These are phyloP conservation scores for Mychonastes homosphaera DNA, from an alignment of 139 green algal genomes.

Conservation along the genomic window DNA sequence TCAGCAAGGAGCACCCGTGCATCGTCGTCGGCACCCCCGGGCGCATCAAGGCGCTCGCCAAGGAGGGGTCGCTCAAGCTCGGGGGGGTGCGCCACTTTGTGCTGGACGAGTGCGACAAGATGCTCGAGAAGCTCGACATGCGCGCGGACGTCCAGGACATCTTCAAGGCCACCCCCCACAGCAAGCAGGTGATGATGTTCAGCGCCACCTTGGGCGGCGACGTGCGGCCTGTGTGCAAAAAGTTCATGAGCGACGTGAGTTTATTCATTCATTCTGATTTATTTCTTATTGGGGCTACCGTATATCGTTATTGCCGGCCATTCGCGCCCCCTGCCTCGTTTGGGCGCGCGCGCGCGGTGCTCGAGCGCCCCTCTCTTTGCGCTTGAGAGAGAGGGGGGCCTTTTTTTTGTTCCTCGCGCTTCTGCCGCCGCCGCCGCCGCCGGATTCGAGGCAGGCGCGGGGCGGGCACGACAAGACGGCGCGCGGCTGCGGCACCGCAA, in stretches of 20 bases:
- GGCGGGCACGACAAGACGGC: no score
- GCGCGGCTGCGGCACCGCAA: no score
- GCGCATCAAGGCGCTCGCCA: conserved; percentile 86
- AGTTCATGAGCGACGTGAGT: conserved; percentile 89
- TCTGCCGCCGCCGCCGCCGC: no score
- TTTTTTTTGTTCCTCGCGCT: no score
- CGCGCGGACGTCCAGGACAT: conserved; percentile 93
- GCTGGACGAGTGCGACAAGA: conserved; percentile 99
- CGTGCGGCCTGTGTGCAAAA: conserved; percentile 92
- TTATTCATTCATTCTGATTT: no score
- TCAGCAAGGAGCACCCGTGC: conserved; percentile 77
- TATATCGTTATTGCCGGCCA: no score
- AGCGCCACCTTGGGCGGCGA: conserved; percentile 85
- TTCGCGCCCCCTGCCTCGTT: no score
- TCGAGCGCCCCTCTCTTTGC: no score
- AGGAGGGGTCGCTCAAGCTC: conserved; percentile 72
- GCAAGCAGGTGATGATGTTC: conserved; percentile 99
- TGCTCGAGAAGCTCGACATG: conserved; percentile 97
- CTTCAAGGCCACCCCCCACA: conserved; percentile 95
- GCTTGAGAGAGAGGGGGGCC: no score
- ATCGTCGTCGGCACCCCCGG: conserved; percentile 95
- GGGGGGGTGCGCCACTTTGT: conserved; percentile 88
- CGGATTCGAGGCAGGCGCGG: no score
- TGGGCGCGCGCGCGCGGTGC: no score
- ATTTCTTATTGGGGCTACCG: no score